Base-by-base conservation (phyloP, 176 grass and related monocot species). In the Oryza nivara region DNA sequence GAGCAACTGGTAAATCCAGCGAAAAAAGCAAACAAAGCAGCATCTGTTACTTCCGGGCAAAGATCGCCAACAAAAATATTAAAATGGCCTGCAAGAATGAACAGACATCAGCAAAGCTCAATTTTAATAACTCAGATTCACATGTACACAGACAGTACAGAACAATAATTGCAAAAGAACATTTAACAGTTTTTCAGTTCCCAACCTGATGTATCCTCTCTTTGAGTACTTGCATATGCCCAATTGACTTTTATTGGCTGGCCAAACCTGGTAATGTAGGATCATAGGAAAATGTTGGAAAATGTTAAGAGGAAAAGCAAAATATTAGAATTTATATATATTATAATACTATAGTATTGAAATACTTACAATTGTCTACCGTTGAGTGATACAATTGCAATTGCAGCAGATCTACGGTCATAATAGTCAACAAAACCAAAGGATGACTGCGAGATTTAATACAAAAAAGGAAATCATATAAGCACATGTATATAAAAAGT, bases 401-500 rank as follows among this genome's bases (percentile, higher is more conserved):
- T 83, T 72, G 96, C 87, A 87, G 96, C 93, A 56, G 60, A 94
- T 87, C 91, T 86, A n/a, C 93, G 96, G 48, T 98, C 96, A 89
- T 95, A 98, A 66, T 98, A 98, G 70, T 98, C 96, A 85, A 98
- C 73, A 72, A 98, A 98, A 79, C 96, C 96, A 94, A 98, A 98
- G 38, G 96, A 95, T 66, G 96, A 98, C 96, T 98, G 89, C 76
- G 81, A 64, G 40, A 66, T 85, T 11, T 52, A 83, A 81, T 43
- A 9, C 11, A 65, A 9, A 54, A 10, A 51, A 67, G 64, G 1
- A 75, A 83, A 26, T 0, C 16, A 65, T 32, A 92, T 49, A 47
- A 58, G n/a, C 26, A 80, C 25, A 79, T 73, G 19, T 54, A 4
- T 45, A 58, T 69, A 22, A 35, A n/a, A 64, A 73, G 52, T 64